Base-by-base conservation (phyloP, 2,329 filamentous ascomycete species). In the Aphanocladium album region DNA sequence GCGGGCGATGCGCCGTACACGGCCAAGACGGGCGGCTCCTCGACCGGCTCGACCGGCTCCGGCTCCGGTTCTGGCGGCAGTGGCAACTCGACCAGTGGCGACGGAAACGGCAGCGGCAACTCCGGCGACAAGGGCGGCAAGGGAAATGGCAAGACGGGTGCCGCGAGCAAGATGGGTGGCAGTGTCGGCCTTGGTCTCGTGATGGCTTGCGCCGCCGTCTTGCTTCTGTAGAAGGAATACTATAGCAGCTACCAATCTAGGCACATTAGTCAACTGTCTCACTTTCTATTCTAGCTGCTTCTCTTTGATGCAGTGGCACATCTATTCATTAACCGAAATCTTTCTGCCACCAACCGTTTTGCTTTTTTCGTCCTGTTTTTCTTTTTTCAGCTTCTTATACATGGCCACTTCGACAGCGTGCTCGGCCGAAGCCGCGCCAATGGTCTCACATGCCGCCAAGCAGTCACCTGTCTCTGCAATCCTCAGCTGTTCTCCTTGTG, bases 41-140 rank as follows among this genome's bases (percentile, higher is more conserved):
- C 77, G n/a, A 43, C 19, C 77, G 12, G 21, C 21, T 83, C 57
- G 88, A 85, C 85, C 76, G 81, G 62, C 65, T 68, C 14, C 45
- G 78, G 78, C 37, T 71, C 80, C 61, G 66, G 67, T 1, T 73
- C 81, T 23, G 77, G 80, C 1, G 75, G 88, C 60, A 83, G 87
- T 67, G 76, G 77, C 45, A 61, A 66, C 5, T 71, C 79, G 16
- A 83, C 75, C 68, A 74, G 75, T 60, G 73, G 87, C 33, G 82
- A 73, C 66, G 84, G 72, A 49, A 33, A 30, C 4, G 23, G n/a
- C 30, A 19, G 11, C 17, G 46, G 50, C 39, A 58, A 55, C 5
- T 47, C 45, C 17, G 60, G 54, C 17, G 41, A 43, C 30, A 61
- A 55, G 21, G 62, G 39, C n/a, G 39, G 49, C 41, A 61, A 53